Evolutionary conservation across 768 basidiomycete genomes (phyloP), one percentile per base, ranked within the genome.

Genomic region (Thelephora aurantiotincta): DNA sequence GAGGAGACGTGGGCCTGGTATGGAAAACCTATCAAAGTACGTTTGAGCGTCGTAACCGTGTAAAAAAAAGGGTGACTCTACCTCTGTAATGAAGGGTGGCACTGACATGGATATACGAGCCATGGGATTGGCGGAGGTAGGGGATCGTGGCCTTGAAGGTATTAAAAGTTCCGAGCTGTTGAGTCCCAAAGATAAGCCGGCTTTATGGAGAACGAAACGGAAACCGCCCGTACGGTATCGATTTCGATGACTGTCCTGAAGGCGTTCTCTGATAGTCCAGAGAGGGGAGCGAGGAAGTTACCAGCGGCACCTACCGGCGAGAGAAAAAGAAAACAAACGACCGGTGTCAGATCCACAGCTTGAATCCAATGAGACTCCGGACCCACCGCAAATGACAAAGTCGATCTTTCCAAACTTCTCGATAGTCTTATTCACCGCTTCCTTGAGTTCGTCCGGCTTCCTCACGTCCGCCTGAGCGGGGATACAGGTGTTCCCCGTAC

Each of bases 221-320:
- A 11, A 30, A 4, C 43, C 37, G 62, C 35, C 12, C 76, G 9
- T 58, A 87, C 88, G 9, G 88, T 82, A 63, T 98, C 94, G 55
- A 97, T 97, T 59, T 91, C 88, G 50, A 97, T 71, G 33, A 97
- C 93, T 1, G 92, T 91, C 60, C 70, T 76, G 72, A 97, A 97
- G 2, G 80, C 94, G 58, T 90, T 92, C 60, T 86, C 80, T 2
- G 88, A 91, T 50, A 96, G 72, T 1, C 72, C 76, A 35, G 78
- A 75, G 49, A 94, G 87, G 13, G 91, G 82, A 1, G 84, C 83
- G 23, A 99, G 70, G 67, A 97, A 99, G 67, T 98, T 99, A 2
- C 94, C 94, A 49, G 94, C 94, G 36, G 92, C 92, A 51, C 89
- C 89, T 91, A 58, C 22, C 23, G 33, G 35, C 6, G 46, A 22